phyloP scores from a whole-genome alignment of 2,329 filamentous ascomycete species.

The Plenodomus lindquistii region DNA sequence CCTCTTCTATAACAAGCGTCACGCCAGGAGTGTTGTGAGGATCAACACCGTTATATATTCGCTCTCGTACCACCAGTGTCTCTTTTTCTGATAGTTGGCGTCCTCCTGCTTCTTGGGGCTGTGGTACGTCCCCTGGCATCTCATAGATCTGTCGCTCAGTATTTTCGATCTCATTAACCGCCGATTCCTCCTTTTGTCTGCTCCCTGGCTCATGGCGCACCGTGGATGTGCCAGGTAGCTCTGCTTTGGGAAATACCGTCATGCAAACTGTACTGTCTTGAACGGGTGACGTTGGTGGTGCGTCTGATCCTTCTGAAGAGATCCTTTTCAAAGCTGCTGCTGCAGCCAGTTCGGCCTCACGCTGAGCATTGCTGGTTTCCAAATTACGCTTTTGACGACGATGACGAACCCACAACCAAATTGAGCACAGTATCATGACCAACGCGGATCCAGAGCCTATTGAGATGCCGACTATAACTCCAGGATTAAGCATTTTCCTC shows the following conservation, averaged over 20 bases:
- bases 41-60: constrained; percentile 52
- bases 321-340: constrained; percentile 23
- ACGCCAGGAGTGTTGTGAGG: constrained; percentile 22
- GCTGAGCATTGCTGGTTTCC: constrained; percentile 26
- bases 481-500: constrained; percentile 25
- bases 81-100: constrained; percentile 54
- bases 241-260: constrained; percentile 51
- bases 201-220: constrained; percentile 17
- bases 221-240: constrained; percentile 44
- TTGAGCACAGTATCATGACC: constrained; percentile 33
- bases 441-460: constrained; percentile 44
- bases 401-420: constrained; percentile 43
- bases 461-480: constrained; percentile 51
- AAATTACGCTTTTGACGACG: constrained; percentile 27
- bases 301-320: constrained; percentile 1
- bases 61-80: constrained; percentile 50
- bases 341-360: constrained; percentile 25
- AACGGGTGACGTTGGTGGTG: constrained; percentile 25
- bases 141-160: constrained; percentile 50
- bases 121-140: constrained; percentile 60
- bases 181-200: constrained; percentile 20
- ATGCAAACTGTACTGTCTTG: constrained; percentile 24
- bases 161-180: constrained; percentile 38
- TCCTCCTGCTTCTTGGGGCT: constrained; percentile 55
- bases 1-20: constrained; percentile 22